Evolutionary conservation across 371 early-diverging fungal species (phyloP).

Genomic region (Apophysomyces ossiformis): DNA sequence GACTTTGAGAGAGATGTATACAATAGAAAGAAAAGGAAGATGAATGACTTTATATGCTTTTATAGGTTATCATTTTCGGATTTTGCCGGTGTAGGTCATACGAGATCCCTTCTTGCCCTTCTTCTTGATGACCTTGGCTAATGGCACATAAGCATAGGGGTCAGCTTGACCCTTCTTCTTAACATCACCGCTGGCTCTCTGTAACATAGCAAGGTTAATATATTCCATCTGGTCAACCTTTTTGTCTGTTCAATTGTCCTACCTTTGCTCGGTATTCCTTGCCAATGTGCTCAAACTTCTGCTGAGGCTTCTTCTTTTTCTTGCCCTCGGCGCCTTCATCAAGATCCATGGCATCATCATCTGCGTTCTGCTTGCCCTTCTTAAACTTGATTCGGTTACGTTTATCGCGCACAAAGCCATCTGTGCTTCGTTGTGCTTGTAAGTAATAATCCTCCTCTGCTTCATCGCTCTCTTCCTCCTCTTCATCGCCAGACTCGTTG

Average conservation of each 20-base stretch:
- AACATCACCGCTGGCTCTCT: slow-evolving; percentile 93
- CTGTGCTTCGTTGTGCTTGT: slow-evolving; percentile 78
- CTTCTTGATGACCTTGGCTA: slow-evolving; percentile 63
- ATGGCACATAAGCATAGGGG: slow-evolving; percentile 96
- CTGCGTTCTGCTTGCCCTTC: slow-evolving; percentile 62
- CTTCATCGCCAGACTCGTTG: slow-evolving; percentile 61
- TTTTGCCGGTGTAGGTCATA: slow-evolving; percentile 51
- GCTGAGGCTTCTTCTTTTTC: slow-evolving; percentile 28
- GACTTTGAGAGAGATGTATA: neutral
- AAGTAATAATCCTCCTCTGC: slow-evolving; percentile 82
- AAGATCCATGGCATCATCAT: slow-evolving; percentile 56
- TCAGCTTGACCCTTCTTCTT: slow-evolving; percentile 87
- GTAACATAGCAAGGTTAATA: neutral
- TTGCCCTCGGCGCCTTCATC: slow-evolving; percentile 53
- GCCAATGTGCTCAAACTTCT: slow-evolving; percentile 45
- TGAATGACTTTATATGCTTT: slow-evolving; percentile 9
- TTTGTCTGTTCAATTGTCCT: slow-evolving; percentile 5
- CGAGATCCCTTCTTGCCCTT: slow-evolving; percentile 45
- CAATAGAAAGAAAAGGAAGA: neutral
- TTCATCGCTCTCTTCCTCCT: slow-evolving; percentile 49
- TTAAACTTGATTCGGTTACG: slow-evolving; percentile 89
- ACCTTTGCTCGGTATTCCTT: slow-evolving; percentile 71
- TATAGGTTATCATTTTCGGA: slow-evolving; percentile 36
- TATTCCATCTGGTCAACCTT: neutral
- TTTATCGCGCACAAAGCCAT: slow-evolving; percentile 84